Conservation (phyloP, 1,284 basidiomycete genomes). For the Tilletiopsis washingtonensis region DNA sequence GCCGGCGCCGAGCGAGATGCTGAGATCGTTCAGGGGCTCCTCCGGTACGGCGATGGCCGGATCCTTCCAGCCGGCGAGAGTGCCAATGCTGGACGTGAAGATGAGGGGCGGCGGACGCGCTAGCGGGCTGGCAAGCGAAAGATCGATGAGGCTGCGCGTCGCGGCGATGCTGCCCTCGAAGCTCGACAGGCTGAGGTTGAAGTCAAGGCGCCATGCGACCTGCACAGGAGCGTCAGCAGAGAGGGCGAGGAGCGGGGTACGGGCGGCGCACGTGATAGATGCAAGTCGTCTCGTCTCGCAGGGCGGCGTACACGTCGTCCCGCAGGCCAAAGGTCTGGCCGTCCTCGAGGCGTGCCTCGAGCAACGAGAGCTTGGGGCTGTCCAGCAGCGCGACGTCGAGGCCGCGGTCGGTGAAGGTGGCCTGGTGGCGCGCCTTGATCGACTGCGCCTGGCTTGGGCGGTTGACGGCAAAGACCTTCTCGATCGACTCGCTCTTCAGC, state of each 20-base stretch:
- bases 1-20: not conserved
- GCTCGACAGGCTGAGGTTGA: constrained; percentile 41
- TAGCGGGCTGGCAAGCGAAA: constrained; percentile 22
- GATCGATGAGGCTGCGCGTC: constrained; percentile 30
- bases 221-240: not conserved
- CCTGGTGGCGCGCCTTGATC: constrained; percentile 36
- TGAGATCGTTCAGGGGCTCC: not conserved
- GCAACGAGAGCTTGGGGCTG: constrained; percentile 42
- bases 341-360: constrained; percentile 23
- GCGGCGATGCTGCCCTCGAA: constrained; percentile 35
- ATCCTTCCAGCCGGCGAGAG: not conserved
- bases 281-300: constrained; percentile 32
- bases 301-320: not conserved
- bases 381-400: constrained; percentile 41
- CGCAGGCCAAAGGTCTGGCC: constrained; percentile 27
- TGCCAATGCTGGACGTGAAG: no score
- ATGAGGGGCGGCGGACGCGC: no score
- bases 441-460: constrained; percentile 4
- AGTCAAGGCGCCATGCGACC: not conserved
- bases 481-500: constrained; percentile 17
- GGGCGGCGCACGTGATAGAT: constrained; percentile 38
- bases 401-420: constrained; percentile 42
- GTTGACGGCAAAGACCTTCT: constrained; percentile 49
- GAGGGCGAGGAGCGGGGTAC: not conserved
- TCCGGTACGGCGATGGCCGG: not conserved